phyloP scores from a whole-genome alignment of 2,329 filamentous ascomycete species.

The Beauveria caledonica region DNA sequence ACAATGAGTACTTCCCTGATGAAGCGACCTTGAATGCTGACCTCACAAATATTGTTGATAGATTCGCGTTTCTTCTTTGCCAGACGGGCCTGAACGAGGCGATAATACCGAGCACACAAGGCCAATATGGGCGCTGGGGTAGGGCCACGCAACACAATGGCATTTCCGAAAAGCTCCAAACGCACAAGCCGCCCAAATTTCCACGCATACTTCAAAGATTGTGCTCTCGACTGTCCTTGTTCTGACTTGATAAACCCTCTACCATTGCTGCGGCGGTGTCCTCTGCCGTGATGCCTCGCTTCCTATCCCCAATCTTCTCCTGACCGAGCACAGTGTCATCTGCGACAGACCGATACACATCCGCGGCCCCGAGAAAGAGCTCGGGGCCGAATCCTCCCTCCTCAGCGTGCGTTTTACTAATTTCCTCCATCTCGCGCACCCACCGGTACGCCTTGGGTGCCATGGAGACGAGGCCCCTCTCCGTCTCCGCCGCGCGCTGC shows the following conservation, averaged over 20 bases:
- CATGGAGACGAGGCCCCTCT: conserved; percentile 49
- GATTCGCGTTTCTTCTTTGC: not conserved
- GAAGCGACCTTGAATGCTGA: not conserved
- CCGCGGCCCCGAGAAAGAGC: conserved; percentile 52
- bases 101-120: not conserved
- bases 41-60: not conserved
- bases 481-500: conserved; percentile 34
- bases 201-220: too few species aligned
- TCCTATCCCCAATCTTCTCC: conserved; percentile 49
- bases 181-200: not conserved
- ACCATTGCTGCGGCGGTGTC: conserved; percentile 45
- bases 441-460: conserved; percentile 70
- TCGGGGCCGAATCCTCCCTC: conserved; percentile 53
- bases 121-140: not conserved
- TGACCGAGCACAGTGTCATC: conserved; percentile 51
- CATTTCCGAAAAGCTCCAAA: not conserved
- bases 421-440: conserved; percentile 72
- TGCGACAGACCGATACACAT: conserved; percentile 53
- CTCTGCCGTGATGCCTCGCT: conserved; percentile 46
- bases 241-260: conserved; percentile 36
- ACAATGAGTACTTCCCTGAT: not conserved
- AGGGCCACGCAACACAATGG: not conserved
- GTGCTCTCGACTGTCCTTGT: conserved; percentile 24
- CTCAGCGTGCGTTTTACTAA: conserved; percentile 54
- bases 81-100: not conserved